Evolutionary conservation across 2,329 filamentous ascomycete genomes (phyloP).

Genomic region (Sporothrix luriei): DNA sequence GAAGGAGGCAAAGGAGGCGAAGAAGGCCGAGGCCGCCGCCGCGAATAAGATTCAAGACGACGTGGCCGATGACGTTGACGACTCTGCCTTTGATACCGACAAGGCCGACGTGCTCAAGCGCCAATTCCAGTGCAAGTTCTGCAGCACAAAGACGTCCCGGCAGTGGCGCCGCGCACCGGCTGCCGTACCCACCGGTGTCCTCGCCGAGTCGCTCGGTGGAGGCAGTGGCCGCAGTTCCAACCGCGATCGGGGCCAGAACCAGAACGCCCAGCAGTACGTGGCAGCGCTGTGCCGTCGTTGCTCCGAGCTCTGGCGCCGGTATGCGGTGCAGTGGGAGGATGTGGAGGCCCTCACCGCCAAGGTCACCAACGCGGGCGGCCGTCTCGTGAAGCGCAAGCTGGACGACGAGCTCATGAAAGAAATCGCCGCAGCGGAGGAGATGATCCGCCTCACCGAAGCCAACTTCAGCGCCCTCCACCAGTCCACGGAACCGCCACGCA

Average conservation of each 20-base stretch:
- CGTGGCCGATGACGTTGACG: constrained; percentile 87
- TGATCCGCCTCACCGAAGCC: constrained; percentile 49
- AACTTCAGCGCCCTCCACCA: constrained; percentile 38
- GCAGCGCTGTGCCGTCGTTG: constrained; percentile 87
- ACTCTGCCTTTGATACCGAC: constrained; percentile 90
- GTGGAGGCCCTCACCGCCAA: constrained; percentile 90
- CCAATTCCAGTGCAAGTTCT: constrained; percentile 93
- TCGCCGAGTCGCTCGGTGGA: constrained; percentile 61
- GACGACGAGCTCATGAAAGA: constrained; percentile 89
- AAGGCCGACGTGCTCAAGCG: constrained; percentile 81
- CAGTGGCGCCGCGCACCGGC: constrained; percentile 92
- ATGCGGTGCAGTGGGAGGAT: constrained; percentile 94
- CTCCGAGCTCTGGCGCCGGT: constrained; percentile 90
- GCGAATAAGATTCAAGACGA: constrained; percentile 80
- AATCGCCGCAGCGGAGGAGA: constrained; percentile 65
- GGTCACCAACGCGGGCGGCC: constrained; percentile 74
- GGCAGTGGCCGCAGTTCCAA: constrained; percentile 65
- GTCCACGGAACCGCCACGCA: constrained; percentile 59
- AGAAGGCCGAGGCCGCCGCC: constrained; percentile 68
- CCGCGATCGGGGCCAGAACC: constrained; percentile 70
- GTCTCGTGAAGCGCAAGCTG: constrained; percentile 82
- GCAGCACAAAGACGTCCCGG: constrained; percentile 73
- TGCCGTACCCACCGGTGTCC: constrained; percentile 49
- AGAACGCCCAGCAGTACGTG: constrained; percentile 58
- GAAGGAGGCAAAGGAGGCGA: constrained; percentile 80